These are phyloP conservation scores for Ciborinia camelliae DNA, from an alignment of 2,329 filamentous ascomycete species.

Conservation along the genomic window DNA sequence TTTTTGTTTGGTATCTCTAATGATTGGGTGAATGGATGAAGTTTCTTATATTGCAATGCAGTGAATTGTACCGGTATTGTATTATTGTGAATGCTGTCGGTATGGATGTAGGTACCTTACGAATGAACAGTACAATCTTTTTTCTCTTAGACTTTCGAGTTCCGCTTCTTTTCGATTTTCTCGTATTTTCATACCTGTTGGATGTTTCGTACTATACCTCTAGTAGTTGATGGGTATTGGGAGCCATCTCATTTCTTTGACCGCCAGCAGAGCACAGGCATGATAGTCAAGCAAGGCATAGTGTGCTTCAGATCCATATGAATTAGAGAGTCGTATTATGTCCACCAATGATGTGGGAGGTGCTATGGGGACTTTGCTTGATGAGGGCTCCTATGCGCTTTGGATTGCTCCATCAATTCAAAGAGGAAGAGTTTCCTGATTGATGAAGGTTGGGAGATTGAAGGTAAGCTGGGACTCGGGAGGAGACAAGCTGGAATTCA, in stretches of 20 bases:
- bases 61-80: neutral
- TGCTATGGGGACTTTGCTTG: conserved; percentile 8
- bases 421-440: conserved; percentile 11
- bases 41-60: conserved; percentile 6
- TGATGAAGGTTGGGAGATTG: conserved; percentile 10
- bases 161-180: conserved; percentile 12
- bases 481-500: neutral
- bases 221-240: conserved; percentile 13
- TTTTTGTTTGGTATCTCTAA: neutral
- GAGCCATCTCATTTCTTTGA: conserved; percentile 19
- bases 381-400: conserved; percentile 11
- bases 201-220: conserved; percentile 16
- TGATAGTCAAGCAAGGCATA: conserved; percentile 16
- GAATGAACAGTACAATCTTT: neutral
- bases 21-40: neutral
- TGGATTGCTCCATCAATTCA: conserved; percentile 10
- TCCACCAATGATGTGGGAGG: conserved; percentile 12
- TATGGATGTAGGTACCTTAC: neutral
- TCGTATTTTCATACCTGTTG: conserved; percentile 16
- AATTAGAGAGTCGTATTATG: conserved; percentile 6
- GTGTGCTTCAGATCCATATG: conserved; percentile 14
- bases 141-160: neutral
- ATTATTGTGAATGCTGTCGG: neutral
- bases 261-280: conserved; percentile 19
- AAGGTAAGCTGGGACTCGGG: conserved; percentile 1